phyloP scores from a whole-genome alignment of 306 rosid genomes.

The Casuarina equisetifolia region DNA sequence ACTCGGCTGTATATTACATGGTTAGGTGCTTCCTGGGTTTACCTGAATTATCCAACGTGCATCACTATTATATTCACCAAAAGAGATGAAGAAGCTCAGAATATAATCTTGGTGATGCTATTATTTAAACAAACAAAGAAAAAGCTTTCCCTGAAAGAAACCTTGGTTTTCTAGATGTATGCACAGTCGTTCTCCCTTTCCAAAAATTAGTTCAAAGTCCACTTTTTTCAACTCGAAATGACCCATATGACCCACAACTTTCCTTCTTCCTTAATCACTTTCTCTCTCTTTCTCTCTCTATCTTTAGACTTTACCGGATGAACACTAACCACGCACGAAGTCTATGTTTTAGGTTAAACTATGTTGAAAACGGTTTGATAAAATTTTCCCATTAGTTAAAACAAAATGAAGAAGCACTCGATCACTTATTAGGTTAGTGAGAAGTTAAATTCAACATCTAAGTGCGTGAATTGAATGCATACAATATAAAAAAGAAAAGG shows the following conservation, averaged over 20 bases:
- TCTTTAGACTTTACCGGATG: neutral
- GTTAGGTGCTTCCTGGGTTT: slow-evolving; percentile 14
- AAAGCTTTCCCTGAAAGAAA: slow-evolving; percentile 15
- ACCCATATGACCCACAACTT: slow-evolving; percentile 25
- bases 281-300: no score
- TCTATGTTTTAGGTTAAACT: neutral
- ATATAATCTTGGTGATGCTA: neutral
- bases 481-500: no score
- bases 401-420: neutral
- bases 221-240: slow-evolving; percentile 25
- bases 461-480: no score
- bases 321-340: neutral
- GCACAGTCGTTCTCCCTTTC: slow-evolving; percentile 43
- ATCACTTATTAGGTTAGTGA: neutral
- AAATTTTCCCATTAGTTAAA: no score
- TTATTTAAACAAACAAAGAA: neutral
- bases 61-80: neutral
- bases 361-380: neutral
- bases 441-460: no score
- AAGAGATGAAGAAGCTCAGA: neutral
- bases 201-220: slow-evolving; percentile 27
- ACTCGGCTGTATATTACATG: slow-evolving; percentile 21
- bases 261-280: neutral
- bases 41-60: slow-evolving; percentile 21
- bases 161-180: slow-evolving; percentile 11